Percentiles rank a stretch among this genome's conserved stretches.
phyloP scores from a whole-genome alignment of 768 basidiomycete species.

The Amanita rubescens region DNA sequence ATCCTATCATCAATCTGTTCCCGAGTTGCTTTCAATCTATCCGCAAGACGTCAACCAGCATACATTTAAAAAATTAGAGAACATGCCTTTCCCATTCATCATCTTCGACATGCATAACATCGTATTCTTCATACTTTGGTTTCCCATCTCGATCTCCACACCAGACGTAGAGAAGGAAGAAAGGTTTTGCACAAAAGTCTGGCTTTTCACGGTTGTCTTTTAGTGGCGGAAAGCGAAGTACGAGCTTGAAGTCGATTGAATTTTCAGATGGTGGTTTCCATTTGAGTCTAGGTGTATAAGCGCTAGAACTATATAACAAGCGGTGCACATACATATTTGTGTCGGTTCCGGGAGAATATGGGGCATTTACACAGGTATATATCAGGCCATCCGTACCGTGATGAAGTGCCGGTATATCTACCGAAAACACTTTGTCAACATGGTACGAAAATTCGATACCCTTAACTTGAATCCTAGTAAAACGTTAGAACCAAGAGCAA shows the following conservation, averaged over 20 bases:
- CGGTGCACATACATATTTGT: slow-evolving; percentile 64
- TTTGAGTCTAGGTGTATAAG: slow-evolving; percentile 60
- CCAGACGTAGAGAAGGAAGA: slow-evolving; percentile 81
- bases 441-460: slow-evolving; percentile 82
- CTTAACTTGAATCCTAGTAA: slow-evolving; percentile 74
- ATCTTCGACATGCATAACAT: slow-evolving; percentile 78
- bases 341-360: slow-evolving; percentile 84
- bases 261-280: slow-evolving; percentile 99
- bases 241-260: slow-evolving; percentile 94
- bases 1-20: slow-evolving; percentile 92
- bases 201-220: slow-evolving; percentile 47
- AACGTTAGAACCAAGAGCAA: not conserved
- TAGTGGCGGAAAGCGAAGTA: slow-evolving; percentile 83
- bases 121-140: slow-evolving; percentile 73
- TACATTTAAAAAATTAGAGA: not conserved
- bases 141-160: slow-evolving; percentile 55
- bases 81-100: slow-evolving; percentile 91
- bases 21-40: slow-evolving; percentile 73
- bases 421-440: slow-evolving; percentile 76
- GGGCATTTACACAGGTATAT: slow-evolving; percentile 84
- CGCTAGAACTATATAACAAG: not conserved
- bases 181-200: slow-evolving; percentile 79
- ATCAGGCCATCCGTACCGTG: slow-evolving; percentile 96
- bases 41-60: not conserved
- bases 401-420: slow-evolving; percentile 78